Conservation (phyloP, 2,329 filamentous ascomycete genomes). For the Apiospora hydei region DNA sequence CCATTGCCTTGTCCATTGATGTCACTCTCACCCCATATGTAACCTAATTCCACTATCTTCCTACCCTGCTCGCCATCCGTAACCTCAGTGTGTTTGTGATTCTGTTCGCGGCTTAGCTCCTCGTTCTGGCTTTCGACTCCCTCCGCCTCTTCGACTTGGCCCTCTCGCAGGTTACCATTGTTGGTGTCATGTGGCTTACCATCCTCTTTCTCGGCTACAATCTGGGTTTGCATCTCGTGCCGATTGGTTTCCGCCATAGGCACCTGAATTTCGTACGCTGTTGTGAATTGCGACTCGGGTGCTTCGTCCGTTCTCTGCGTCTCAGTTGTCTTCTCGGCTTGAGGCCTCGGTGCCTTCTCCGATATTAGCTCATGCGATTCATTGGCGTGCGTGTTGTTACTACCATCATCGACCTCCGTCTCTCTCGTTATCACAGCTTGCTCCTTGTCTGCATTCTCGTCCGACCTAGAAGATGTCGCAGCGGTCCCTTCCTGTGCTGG, state of each 20-base stretch:
- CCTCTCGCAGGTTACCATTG: not conserved
- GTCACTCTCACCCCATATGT: not conserved
- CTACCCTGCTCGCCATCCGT: not conserved
- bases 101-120: constrained; percentile 11
- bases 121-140: not conserved
- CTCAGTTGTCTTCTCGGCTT: not conserved
- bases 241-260: not conserved
- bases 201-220: not conserved
- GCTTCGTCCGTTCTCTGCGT: not conserved
- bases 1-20: not conserved
- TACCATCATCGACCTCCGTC: constrained; percentile 11
- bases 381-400: not conserved
- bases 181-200: not conserved
- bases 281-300: not conserved
- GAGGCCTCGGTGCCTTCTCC: constrained; percentile 8
- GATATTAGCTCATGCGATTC: constrained; percentile 12
- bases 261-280: not conserved
- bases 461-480: not conserved
- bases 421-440: constrained; percentile 1
- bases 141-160: not conserved
- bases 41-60: not conserved
- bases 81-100: not conserved
- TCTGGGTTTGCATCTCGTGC: not conserved
- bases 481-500: constrained; percentile 42
- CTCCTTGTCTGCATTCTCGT: not conserved